Evolutionary conservation across 2,329 filamentous ascomycete genomes (phyloP).

Genomic region (Falciphora oryzae): DNA sequence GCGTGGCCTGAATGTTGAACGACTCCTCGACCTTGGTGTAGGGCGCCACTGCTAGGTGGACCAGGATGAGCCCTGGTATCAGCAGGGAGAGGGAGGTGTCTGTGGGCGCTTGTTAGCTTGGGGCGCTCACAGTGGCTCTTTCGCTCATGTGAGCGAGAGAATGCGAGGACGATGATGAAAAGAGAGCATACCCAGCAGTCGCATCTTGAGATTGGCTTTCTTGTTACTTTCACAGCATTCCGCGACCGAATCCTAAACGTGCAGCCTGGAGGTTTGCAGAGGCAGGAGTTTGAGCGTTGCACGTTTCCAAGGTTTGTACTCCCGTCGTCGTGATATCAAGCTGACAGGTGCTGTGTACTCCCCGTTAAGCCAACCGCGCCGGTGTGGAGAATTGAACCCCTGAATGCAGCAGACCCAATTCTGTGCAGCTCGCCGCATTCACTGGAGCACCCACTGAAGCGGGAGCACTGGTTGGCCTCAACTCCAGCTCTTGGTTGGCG

Average conservation of each 20-base stretch:
- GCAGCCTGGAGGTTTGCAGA: neutral
- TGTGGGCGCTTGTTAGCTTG: constrained; percentile 19
- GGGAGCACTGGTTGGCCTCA: no score
- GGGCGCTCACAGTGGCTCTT: no score
- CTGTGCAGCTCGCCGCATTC: neutral
- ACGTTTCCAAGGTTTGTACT: neutral
- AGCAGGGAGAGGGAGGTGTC: constrained; percentile 45
- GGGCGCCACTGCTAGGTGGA: constrained; percentile 70
- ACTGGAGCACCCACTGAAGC: neutral
- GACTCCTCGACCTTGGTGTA: constrained; percentile 99
- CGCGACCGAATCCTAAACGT: neutral
- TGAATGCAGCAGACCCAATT: neutral
- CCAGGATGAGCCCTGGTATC: constrained; percentile 56
- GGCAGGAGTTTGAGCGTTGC: neutral
- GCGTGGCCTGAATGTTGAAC: constrained; percentile 91
- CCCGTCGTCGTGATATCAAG: neutral
- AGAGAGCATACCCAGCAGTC: neutral
- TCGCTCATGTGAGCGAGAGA: no score
- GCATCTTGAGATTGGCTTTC: neutral
- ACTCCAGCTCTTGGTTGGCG: no score
- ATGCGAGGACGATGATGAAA: neutral
- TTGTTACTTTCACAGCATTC: neutral
- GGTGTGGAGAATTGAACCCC: neutral
- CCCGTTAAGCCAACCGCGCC: no score
- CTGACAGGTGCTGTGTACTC: neutral